Evolutionary conservation across 2,329 filamentous ascomycete species (phyloP).

Genomic region (Aspergillus sp.): DNA sequence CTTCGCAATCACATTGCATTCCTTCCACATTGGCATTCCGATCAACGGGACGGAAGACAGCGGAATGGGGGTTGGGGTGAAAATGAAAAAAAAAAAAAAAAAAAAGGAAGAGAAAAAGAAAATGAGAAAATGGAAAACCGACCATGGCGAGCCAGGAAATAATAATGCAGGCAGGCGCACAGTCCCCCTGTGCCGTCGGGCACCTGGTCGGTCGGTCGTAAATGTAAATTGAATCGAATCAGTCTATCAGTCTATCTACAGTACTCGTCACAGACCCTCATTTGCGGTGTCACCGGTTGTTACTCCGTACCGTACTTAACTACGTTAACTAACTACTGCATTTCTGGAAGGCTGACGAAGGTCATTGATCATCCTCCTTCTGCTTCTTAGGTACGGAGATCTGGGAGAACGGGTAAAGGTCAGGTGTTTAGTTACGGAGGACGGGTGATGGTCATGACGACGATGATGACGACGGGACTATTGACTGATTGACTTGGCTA

Average conservation of each 20-base stretch:
- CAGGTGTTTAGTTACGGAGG: no score
- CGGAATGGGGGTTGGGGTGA: neutral
- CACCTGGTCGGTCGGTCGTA: neutral
- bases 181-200: slow-evolving; percentile 15
- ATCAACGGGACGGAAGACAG: neutral
- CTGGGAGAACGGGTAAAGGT: no score
- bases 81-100: neutral
- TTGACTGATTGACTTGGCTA: no score
- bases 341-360: neutral
- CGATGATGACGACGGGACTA: neutral
- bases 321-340: no score
- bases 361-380: neutral
- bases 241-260: slow-evolving; percentile 6
- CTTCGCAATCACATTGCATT: neutral
- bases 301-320: neutral
- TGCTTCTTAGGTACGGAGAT: no score
- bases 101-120: neutral
- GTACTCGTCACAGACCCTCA: slow-evolving; percentile 14
- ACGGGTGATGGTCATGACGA: neutral
- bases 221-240: neutral
- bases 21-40: neutral
- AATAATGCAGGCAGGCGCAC: slow-evolving; percentile 14
- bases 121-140: neutral
- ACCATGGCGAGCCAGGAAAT: neutral
- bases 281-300: slow-evolving; percentile 15